Evolutionary conservation across 176 grass and related monocot genomes (phyloP), one percentile per base, ranked within the genome.

Genomic region (Oryza meyeriana): DNA sequence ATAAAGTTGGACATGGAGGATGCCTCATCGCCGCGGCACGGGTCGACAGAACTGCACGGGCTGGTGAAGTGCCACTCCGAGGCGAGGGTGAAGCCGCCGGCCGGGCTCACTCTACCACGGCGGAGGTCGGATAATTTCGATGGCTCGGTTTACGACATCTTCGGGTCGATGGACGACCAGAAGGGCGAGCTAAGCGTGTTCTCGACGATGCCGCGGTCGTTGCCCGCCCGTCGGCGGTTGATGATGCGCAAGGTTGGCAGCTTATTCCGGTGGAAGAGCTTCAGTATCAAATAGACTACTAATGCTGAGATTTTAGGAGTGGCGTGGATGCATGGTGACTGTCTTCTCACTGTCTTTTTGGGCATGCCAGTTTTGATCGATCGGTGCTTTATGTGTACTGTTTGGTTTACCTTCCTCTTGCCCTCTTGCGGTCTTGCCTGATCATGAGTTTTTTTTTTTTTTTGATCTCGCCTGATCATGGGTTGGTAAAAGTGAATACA

Each of bases 181-280:
- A 92, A 88, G 61, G 8, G 41, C 12, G 85, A 87, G 13, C 1
- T 78, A 14, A 40, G 82, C 36, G 65, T 78, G 57, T 87, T 87
- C 31, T 85, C 88, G 8, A 64, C 75, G 20, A 91, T 89, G 55
- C 74, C 85, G 18, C 86, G 74, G 52, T 55, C 18, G 50, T 63
- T 87, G 39, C 81, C 79, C 17, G 84, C 78, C 16, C 64, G 87
- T 47, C 71, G 66, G 2, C 77, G 66, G 48, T 42, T 87, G 74
- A 75, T 80, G 25, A 64, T 87, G 80, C 80, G 89, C 70, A 94
- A 84, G 76, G 80, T 94, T 6, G 92, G 87, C 77, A 90, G 86
- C 78, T 47, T 91, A 71, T 90, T 94, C 85, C 72, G 89, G 75
- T 89, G 89, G 89, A 94, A 84, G 85, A 91, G 89, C 74, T 94